Evolutionary conservation across 495 filamentous ascomycete species (phyloP).

Genomic region (Penicillium dipodomyicola): DNA sequence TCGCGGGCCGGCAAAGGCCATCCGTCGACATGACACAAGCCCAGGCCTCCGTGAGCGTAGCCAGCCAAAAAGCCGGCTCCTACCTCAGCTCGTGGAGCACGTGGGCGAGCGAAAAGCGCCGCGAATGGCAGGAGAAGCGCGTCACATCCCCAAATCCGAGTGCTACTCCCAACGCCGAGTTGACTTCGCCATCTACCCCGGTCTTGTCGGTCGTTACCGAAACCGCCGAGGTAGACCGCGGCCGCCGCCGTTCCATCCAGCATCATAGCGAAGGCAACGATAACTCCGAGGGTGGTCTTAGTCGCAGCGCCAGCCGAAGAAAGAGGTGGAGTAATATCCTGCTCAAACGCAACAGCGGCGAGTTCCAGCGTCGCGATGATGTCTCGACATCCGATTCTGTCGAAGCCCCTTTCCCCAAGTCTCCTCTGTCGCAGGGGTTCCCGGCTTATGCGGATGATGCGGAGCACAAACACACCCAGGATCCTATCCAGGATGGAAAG

Average conservation of each 20-base stretch:
- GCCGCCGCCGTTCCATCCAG: slow-evolving; percentile 35
- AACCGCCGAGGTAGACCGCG: slow-evolving; percentile 31
- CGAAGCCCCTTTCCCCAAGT: slow-evolving; percentile 34
- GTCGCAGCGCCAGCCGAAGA: slow-evolving; percentile 42
- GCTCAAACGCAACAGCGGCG: slow-evolving; percentile 39
- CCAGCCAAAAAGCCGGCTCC: slow-evolving; percentile 72
- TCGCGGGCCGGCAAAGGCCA: slow-evolving; percentile 38
- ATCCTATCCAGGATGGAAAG: slow-evolving; percentile 4
- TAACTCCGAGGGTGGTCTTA: slow-evolving; percentile 18
- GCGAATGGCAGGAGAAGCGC: slow-evolving; percentile 53
- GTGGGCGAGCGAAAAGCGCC: slow-evolving; percentile 90
- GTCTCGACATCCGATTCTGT: slow-evolving; percentile 7
- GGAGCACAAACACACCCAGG: background rate
- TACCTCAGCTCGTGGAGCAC: slow-evolving; percentile 93
- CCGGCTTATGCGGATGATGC: slow-evolving; percentile 21
- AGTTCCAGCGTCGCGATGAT: slow-evolving; percentile 32
- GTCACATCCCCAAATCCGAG: slow-evolving; percentile 28
- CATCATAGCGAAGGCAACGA: slow-evolving; percentile 31
- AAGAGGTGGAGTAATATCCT: slow-evolving; percentile 49
- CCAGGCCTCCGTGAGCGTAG: slow-evolving; percentile 65
- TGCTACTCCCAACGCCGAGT: background rate
- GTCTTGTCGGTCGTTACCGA: slow-evolving; percentile 32
- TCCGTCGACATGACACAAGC: slow-evolving; percentile 59
- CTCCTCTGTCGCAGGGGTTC: slow-evolving; percentile 37
- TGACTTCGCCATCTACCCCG: slow-evolving; percentile 32